These are phyloP conservation scores for Combretum micranthum DNA, from an alignment of 345 rosid genomes.

Conservation along the genomic window DNA sequence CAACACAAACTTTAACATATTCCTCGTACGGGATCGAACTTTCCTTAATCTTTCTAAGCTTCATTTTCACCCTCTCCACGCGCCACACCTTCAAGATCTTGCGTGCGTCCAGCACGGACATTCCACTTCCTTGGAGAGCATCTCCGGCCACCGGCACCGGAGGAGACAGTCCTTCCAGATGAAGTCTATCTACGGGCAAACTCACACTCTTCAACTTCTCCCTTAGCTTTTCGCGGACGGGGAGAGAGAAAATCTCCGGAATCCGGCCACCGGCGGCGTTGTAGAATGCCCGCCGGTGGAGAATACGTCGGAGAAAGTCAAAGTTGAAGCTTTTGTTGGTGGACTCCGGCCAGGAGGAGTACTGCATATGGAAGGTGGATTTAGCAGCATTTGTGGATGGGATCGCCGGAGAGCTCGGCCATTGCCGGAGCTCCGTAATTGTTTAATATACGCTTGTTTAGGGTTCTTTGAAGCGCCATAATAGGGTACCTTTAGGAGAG, in stretches of 20 bases:
- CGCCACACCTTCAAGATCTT: constrained; percentile 53
- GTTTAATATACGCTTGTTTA: constrained; percentile 29
- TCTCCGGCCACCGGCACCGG: constrained; percentile 8
- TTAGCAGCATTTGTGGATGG: constrained; percentile 15
- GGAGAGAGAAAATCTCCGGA: constrained; percentile 36
- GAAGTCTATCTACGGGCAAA: constrained; percentile 13
- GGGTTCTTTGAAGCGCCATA: constrained; percentile 49
- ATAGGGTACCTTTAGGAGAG: neutral
- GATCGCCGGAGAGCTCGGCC: constrained; percentile 10
- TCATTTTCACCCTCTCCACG: constrained; percentile 51
- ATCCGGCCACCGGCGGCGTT: constrained; percentile 5
- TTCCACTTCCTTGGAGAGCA: constrained; percentile 8
- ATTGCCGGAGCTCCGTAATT: constrained; percentile 14
- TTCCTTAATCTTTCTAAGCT: constrained; percentile 39
- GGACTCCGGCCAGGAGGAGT: constrained; percentile 31
- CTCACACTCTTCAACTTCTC: constrained; percentile 33
- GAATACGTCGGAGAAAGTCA: constrained; percentile 26
- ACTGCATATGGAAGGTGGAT: constrained; percentile 23
- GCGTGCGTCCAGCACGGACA: constrained; percentile 47
- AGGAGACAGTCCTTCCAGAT: constrained; percentile 12
- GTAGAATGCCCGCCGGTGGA: constrained; percentile 28
- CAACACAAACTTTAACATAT: constrained; percentile 41
- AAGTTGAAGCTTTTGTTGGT: constrained; percentile 18
- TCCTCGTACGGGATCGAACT: constrained; percentile 43
- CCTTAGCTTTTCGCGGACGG: constrained; percentile 43